Evolutionary conservation across 768 basidiomycete species (phyloP).

Genomic region (Termitomyces sp.): DNA sequence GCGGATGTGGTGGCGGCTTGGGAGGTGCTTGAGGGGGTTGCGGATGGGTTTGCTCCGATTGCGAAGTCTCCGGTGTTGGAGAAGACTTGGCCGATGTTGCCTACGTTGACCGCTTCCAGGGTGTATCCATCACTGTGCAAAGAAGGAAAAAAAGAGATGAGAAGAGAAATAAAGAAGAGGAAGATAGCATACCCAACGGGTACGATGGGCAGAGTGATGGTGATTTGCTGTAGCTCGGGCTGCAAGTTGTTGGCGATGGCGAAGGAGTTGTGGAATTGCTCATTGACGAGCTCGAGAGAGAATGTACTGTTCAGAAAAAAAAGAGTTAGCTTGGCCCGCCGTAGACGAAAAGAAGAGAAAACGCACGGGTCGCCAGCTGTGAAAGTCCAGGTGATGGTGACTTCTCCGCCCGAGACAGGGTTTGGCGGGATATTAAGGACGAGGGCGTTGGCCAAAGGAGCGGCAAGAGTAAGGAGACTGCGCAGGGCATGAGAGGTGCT

Average conservation of each 20-base stretch:
- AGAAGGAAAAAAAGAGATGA: neutral
- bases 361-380: conserved; percentile 43
- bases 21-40: conserved; percentile 15
- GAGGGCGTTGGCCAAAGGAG: conserved; percentile 49
- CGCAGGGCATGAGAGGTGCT: neutral
- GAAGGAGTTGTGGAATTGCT: conserved; percentile 48
- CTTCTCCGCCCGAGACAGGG: conserved; percentile 27
- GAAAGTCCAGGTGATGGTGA: conserved; percentile 50
- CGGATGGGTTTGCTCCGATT: conserved; percentile 28
- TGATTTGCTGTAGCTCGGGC: conserved; percentile 28
- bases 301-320: conserved; percentile 27
- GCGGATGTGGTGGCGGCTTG: conserved; percentile 6
- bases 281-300: conserved; percentile 48
- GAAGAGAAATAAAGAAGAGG: neutral
- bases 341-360: conserved; percentile 1
- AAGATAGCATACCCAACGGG: conserved; percentile 41
- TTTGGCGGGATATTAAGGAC: conserved; percentile 36
- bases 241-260: conserved; percentile 57
- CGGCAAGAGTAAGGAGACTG: conserved; percentile 43
- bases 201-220: conserved; percentile 46
- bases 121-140: conserved; percentile 44
- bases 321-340: neutral
- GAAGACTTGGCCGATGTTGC: conserved; percentile 46
- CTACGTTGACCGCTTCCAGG: conserved; percentile 42
- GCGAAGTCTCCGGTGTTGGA: conserved; percentile 39